Percentiles rank a stretch among this genome's conserved stretches.
Evolutionary conservation across 306 rosid genomes (phyloP).

Genomic region (Bauhinia variegata): DNA sequence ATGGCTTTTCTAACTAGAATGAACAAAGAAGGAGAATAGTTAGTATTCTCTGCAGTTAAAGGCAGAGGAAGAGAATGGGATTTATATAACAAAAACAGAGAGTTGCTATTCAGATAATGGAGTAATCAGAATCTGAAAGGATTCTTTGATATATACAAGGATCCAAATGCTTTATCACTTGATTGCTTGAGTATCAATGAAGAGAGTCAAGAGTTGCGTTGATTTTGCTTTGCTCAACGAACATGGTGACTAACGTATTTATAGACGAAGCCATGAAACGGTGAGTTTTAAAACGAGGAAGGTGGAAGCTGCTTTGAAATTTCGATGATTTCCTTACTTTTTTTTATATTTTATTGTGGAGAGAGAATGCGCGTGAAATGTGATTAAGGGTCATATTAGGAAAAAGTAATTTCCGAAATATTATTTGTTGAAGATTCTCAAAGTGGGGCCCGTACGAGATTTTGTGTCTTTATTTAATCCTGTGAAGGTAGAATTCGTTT

Average conservation of each 20-base stretch:
- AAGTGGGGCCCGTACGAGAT: neutral
- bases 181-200: neutral
- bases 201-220: conserved; percentile 10
- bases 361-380: neutral
- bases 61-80: conserved; percentile 1
- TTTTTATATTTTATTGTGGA: neutral
- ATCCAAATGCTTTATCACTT: neutral
- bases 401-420: neutral
- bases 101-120: too few relatives aligned
- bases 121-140: conserved; percentile 10
- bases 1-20: too few relatives aligned
- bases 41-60: conserved; percentile 13
- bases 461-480: neutral
- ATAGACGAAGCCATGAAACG: conserved; percentile 30
- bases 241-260: conserved; percentile 2
- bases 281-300: neutral
- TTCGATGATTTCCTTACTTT: neutral
- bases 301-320: conserved; percentile 28
- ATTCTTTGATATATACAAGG: conserved; percentile 22
- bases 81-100: conserved; percentile 27
- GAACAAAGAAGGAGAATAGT: neutral
- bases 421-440: neutral
- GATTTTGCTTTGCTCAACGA: conserved; percentile 17
- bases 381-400: neutral
- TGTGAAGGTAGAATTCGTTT: too few relatives aligned